Base-by-base conservation (phyloP, 306 rosid genomes). In the Spatholobus suberectus region DNA sequence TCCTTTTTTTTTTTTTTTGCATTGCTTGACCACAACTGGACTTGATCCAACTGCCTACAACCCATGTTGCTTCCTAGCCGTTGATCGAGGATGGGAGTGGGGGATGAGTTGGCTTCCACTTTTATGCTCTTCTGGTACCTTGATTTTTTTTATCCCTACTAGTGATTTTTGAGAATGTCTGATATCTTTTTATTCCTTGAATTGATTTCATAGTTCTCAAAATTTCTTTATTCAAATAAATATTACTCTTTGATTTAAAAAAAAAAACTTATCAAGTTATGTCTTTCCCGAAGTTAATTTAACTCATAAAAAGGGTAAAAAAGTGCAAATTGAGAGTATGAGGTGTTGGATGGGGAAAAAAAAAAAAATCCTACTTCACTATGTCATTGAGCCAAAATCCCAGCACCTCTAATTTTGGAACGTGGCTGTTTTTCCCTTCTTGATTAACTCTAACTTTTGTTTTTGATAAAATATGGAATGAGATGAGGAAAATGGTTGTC, bases 271-370 rank as follows among this genome's bases (percentile, higher is more conserved):
- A 26, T 27, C 4, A 41, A 40, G 47, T 14, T 32, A 29, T 20
- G 52, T 67, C 29, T 57, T 79, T 80, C 20, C 49, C 43, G n/a
- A 29, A 27, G 24, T 20, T 55, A 29, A 70, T 57, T 79, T 47
- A 41, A 18, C 41, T 38, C 69, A 81, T 59, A 46, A 46, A 62
- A 26, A 44, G 5, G 66, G 18, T 44, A 21, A 17, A 46, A 41
- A 80, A 14, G 38, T 41, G 26, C 59, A 29, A 75, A 10, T 8
- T 41, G 27, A 21, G 41, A 12, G 54, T 21, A 21, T 21, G 23
- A 55, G 21, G 11, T n/a, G 51, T 34, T 20, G 29, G 61, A 10
- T 2, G 9, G 9, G 1, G 24, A n/a, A n/a, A n/a, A n/a, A n/a
- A n/a, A 24, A 70, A 26, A 44, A 17, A 37, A 35, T 6, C 58